Conservation (phyloP, 148 eudicot genomes). For the Cornus suecica region DNA sequence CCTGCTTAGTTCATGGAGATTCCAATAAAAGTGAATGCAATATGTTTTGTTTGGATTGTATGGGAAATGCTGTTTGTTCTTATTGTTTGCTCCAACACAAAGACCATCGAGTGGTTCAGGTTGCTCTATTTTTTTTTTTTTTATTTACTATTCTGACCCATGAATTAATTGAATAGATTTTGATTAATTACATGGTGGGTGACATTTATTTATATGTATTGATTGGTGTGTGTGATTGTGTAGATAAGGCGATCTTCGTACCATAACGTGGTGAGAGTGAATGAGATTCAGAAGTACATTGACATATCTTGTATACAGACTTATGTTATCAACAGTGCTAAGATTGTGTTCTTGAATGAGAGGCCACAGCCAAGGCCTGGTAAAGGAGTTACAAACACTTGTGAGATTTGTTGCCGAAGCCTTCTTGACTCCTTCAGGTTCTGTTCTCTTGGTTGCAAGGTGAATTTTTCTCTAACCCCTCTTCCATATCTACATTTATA, state of each 20-base stretch:
- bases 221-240: background rate
- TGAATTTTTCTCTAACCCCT: background rate
- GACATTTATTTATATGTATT: too few species aligned
- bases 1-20: slow-evolving; percentile 38
- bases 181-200: too few species aligned
- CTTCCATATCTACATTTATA: background rate
- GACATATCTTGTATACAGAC: slow-evolving; percentile 56
- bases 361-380: slow-evolving; percentile 48
- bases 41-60: slow-evolving; percentile 54
- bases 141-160: too few species aligned
- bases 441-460: slow-evolving; percentile 70
- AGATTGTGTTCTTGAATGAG: slow-evolving; percentile 45
- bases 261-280: slow-evolving; percentile 50
- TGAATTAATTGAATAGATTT: too few species aligned
- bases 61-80: slow-evolving; percentile 45
- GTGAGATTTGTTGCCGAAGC: slow-evolving; percentile 44
- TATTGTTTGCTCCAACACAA: slow-evolving; percentile 43
- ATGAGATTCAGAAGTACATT: slow-evolving; percentile 45
- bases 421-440: slow-evolving; percentile 51
- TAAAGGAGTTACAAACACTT: slow-evolving; percentile 43
- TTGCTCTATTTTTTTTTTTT: background rate
- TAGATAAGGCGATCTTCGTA: slow-evolving; percentile 56
- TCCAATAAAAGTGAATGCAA: slow-evolving; percentile 49
- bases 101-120: slow-evolving; percentile 50
- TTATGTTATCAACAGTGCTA: slow-evolving; percentile 46